Percentiles rank a stretch among this genome's conserved stretches.
Evolutionary conservation across 148 eudicot species (phyloP).

Genomic region (Camellia lanceoleosa): DNA sequence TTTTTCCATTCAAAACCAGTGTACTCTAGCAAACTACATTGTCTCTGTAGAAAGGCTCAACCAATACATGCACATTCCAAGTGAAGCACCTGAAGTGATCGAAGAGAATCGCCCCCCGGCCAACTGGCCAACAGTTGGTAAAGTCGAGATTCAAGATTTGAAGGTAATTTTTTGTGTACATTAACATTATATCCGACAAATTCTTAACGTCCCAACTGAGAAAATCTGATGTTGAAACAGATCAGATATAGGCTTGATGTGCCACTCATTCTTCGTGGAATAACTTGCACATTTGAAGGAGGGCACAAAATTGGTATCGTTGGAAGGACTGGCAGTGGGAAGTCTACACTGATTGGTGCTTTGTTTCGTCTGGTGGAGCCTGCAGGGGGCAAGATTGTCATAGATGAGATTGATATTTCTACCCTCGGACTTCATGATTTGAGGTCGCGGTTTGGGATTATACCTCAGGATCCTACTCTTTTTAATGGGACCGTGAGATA

Average conservation of each 20-base stretch:
- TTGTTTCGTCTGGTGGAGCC: slow-evolving; percentile 88
- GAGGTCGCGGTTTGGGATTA: slow-evolving; percentile 74
- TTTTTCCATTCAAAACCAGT: slow-evolving; percentile 75
- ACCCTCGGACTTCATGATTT: slow-evolving; percentile 84
- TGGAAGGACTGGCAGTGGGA: slow-evolving; percentile 96
- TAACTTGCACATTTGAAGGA: slow-evolving; percentile 84
- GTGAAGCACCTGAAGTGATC: slow-evolving; percentile 81
- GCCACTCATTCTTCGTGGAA: slow-evolving; percentile 76
- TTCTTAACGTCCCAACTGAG: not conserved
- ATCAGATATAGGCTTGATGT: slow-evolving; percentile 71
- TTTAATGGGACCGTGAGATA: slow-evolving; percentile 87
- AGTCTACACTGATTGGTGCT: slow-evolving; percentile 86
- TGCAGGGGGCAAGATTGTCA: slow-evolving; percentile 58
- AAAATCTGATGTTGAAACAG: slow-evolving; percentile 32
- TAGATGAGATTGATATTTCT: slow-evolving; percentile 74
- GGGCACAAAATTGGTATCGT: slow-evolving; percentile 85
- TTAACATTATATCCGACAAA: not conserved
- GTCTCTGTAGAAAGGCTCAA: slow-evolving; percentile 84
- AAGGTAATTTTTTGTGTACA: slow-evolving; percentile 38
- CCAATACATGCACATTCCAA: slow-evolving; percentile 81
- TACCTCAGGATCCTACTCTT: slow-evolving; percentile 92
- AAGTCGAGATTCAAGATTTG: slow-evolving; percentile 74
- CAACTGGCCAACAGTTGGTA: slow-evolving; percentile 78
- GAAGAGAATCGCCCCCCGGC: slow-evolving; percentile 61
- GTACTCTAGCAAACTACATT: slow-evolving; percentile 67